A percentile compares a stretch with the other conserved stretches of the same genome.
These are phyloP conservation scores for Calocybe cyanea DNA, from an alignment of 768 basidiomycete genomes.

Conservation along the genomic window DNA sequence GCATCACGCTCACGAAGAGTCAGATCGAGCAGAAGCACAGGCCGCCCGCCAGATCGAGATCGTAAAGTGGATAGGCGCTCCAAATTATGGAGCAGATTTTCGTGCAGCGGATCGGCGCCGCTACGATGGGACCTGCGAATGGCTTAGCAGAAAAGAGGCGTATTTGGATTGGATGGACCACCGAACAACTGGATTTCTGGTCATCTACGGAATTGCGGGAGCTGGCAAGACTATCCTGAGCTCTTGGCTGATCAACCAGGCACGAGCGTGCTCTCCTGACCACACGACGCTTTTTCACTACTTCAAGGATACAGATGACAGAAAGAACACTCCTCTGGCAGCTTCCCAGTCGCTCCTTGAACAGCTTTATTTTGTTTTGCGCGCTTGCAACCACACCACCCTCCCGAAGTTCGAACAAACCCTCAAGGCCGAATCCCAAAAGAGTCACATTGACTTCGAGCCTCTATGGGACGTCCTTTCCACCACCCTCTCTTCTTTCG, in stretches of 20 bases:
- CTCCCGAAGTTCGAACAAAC: background rate
- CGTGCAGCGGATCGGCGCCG: background rate
- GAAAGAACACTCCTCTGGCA: background rate
- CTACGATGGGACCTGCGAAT: conserved; percentile 9
- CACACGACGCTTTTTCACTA: conserved; percentile 5
- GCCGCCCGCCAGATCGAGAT: background rate
- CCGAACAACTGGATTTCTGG: background rate
- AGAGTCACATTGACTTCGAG: background rate
- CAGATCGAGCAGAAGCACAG: background rate
- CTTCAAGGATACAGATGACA: conserved; percentile 6
- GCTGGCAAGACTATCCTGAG: conserved; percentile 11
- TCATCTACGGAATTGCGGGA: conserved; percentile 7
- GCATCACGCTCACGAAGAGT: background rate
- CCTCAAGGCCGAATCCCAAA: background rate
- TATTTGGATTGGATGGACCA: background rate
- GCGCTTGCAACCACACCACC: background rate
- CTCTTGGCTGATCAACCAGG: conserved; percentile 7
- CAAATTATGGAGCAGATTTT: conserved; percentile 6
- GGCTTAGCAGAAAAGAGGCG: conserved; percentile 2
- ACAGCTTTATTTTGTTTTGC: background rate
- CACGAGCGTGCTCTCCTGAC: background rate
- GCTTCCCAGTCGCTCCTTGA: background rate
- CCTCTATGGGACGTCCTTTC: conserved; percentile 1
- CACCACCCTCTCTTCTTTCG: background rate
- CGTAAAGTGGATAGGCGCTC: conserved; percentile 6